Evolutionary conservation across 768 basidiomycete genomes (phyloP), one percentile per base, ranked within the genome.

Genomic region (Melanogaster broomeanus): DNA sequence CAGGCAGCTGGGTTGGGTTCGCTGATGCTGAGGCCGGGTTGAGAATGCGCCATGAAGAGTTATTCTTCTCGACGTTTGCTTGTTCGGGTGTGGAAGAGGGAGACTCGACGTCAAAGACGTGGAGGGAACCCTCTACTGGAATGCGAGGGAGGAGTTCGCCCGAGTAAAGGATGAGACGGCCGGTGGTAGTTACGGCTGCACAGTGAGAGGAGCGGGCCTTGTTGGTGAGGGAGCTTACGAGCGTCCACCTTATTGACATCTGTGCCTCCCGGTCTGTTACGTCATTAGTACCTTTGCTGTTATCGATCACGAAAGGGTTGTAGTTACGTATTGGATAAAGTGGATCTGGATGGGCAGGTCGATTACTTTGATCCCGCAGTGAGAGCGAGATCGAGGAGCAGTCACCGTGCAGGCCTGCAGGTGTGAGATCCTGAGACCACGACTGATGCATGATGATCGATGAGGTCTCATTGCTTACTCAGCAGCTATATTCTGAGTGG

Each of bases 161-260:
- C 15, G 73, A 69, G 48, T 77, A 77, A 49, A 78, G 53, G 25
- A 72, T 56, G 9, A 70, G 67, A 21, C 55, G 61, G 13, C 65
- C 68, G 10, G 56, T 4, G 3, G 43, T 40, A 10, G 71, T 52
- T 16, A 74, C 64, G 1, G 63, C 66, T 9, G 75, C 51, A 10
- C 68, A 69, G 52, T 78, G 78, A 3, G 77, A 78, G 3, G 78
- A 79, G 35, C 79, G 70, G 4, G 72, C 63, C 12, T 46, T 58
- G 42, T 49, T 49, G 18, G 57, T 27, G 5, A 63, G 45, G 8
- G 57, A 53, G 4, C 57, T 42, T 22, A 69, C 42, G 13, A 64
- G 63, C 6, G 65, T 61, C 71, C 72, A 74, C 9, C 60, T 41
- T 12, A 64, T n/a, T 10, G 61, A 55, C 62, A 63, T 62, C 3